A percentile compares a stretch with the other conserved stretches of the same genome.
Evolutionary conservation across 2,329 filamentous ascomycete species (phyloP).

Genomic region (Aureobasidium musti): DNA sequence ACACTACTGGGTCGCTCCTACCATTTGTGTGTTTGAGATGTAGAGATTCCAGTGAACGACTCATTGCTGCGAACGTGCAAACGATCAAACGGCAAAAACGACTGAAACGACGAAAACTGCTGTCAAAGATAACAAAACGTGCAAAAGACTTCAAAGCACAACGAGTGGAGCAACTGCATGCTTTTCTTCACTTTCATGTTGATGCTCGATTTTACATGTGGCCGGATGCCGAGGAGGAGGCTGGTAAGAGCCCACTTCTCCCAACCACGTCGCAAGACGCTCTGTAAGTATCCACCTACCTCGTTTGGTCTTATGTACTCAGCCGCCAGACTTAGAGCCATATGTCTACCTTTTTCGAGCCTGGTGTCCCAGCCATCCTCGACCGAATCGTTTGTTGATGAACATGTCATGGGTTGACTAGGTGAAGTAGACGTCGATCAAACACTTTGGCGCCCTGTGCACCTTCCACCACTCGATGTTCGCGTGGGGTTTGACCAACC

Average conservation of each 20-base stretch:
- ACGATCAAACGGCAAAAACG: not conserved
- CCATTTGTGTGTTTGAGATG: constrained; percentile 48
- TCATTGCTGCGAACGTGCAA: constrained; percentile 25
- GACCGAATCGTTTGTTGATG: constrained; percentile 3
- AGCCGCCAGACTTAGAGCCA: not conserved
- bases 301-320: not conserved
- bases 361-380: constrained; percentile 15
- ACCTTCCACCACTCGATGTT: not conserved
- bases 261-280: constrained; percentile 17
- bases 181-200: constrained; percentile 20
- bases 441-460: constrained; percentile 10
- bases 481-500: constrained; percentile 5
- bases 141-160: not conserved
- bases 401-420: constrained; percentile 1
- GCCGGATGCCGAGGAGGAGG: constrained; percentile 25
- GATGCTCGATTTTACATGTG: constrained; percentile 17
- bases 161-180: not conserved
- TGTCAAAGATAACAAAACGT: constrained; percentile 24
- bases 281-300: constrained; percentile 8
- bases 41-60: constrained; percentile 36
- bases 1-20: constrained; percentile 32
- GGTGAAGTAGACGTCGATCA: constrained; percentile 21
- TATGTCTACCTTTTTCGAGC: not conserved
- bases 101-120: constrained; percentile 15
- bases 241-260: constrained; percentile 7